phyloP scores from a whole-genome alignment of 1,284 basidiomycete genomes.

The Naganishia sp. region DNA sequence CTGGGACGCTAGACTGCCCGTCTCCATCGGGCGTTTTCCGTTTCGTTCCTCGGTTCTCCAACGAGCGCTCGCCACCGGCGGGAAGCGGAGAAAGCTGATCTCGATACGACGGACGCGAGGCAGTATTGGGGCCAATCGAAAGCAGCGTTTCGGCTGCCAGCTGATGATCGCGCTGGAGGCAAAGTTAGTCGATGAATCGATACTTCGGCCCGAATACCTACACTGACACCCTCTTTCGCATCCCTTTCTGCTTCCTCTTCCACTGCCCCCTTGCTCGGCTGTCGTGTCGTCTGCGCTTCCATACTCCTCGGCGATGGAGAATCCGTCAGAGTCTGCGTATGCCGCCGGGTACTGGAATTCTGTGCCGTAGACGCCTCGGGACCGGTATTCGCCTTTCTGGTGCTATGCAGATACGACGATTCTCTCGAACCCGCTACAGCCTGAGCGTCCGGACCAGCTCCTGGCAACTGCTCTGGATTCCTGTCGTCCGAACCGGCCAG shows the following conservation, averaged over 20 bases:
- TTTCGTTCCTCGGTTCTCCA: conserved; percentile 1
- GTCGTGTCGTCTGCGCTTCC: neutral
- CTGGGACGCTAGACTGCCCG: neutral
- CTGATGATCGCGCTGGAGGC: conserved; percentile 49
- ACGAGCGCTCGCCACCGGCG: neutral
- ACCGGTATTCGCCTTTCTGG: neutral
- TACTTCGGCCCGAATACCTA: neutral
- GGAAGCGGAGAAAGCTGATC: conserved; percentile 28
- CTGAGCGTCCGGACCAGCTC: conserved; percentile 1
- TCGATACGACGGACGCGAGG: conserved; percentile 4
- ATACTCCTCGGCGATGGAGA: conserved; percentile 6
- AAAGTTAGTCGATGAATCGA: neutral
- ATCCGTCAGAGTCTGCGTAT: conserved; percentile 14
- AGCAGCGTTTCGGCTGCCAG: conserved; percentile 53
- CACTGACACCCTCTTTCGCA: conserved; percentile 31
- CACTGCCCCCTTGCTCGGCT: conserved; percentile 8
- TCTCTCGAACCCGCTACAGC: conserved; percentile 1
- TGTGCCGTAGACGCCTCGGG: neutral
- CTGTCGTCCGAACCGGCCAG: conserved; percentile 38
- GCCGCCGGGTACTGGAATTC: neutral
- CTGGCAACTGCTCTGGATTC: conserved; percentile 12
- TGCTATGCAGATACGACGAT: neutral
- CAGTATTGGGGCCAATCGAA: conserved; percentile 48
- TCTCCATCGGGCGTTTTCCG: conserved; percentile 20
- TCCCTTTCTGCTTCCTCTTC: conserved; percentile 27